Evolutionary conservation across 306 rosid genomes (phyloP).

Genomic region (Luffa acutangula): DNA sequence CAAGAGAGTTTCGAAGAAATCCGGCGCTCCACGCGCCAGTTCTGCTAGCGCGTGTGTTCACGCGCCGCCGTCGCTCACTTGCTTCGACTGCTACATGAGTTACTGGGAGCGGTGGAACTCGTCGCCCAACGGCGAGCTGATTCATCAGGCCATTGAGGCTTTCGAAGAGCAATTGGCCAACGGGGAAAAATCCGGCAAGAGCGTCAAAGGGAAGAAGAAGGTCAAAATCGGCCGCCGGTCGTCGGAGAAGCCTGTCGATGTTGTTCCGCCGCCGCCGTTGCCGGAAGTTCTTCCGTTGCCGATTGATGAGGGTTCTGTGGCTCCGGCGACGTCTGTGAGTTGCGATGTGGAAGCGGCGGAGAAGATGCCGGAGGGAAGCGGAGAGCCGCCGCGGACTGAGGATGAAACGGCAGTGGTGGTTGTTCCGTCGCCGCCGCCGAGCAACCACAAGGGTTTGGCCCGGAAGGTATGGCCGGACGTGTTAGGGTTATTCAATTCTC

Average conservation of each 20-base stretch:
- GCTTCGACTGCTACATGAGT: conserved; percentile 53
- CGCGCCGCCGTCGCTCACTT: conserved; percentile 31
- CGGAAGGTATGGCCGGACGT: conserved; percentile 71
- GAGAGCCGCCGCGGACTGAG: background rate
- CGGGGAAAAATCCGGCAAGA: conserved; percentile 33
- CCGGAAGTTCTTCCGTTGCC: background rate
- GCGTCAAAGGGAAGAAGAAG: conserved; percentile 22
- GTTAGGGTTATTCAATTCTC: conserved; percentile 54
- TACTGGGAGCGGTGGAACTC: conserved; percentile 60
- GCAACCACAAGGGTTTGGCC: conserved; percentile 42
- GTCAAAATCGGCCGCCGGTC: conserved; percentile 20
- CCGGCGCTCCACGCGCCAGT: background rate
- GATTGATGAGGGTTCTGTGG: background rate
- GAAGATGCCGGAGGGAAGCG: background rate
- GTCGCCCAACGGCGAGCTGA: conserved; percentile 48
- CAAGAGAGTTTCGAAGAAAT: conserved; percentile 17
- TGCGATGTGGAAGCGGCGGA: background rate
- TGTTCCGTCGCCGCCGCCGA: conserved; percentile 18
- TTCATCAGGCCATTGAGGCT: conserved; percentile 56
- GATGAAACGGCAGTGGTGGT: conserved; percentile 4
- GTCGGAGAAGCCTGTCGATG: background rate
- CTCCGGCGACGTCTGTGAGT: background rate
- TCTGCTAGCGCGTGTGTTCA: conserved; percentile 4
- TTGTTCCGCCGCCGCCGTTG: conserved; percentile 2
- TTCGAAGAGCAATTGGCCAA: conserved; percentile 39